Evolutionary conservation across 2,329 filamentous ascomycete genomes (phyloP).

Genomic region (Aspergillus sp.): DNA sequence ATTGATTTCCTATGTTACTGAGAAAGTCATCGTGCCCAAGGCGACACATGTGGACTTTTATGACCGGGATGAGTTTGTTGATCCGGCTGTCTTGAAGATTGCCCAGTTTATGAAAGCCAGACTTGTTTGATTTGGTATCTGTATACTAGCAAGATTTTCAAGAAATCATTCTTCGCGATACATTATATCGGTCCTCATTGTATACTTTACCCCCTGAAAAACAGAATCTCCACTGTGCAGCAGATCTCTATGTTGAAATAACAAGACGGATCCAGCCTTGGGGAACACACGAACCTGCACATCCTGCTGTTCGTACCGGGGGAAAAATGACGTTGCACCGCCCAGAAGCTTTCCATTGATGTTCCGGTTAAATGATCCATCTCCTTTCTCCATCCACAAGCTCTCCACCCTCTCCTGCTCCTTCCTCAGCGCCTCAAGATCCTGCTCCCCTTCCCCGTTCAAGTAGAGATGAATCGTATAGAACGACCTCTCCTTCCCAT

Average conservation of each 20-base stretch:
- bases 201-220: slow-evolving; percentile 47
- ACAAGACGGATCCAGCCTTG: slow-evolving; percentile 45
- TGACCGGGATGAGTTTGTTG: neutral
- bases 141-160: neutral
- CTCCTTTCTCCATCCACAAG: neutral
- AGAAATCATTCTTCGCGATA: slow-evolving; percentile 23
- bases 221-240: slow-evolving; percentile 52
- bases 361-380: slow-evolving; percentile 14
- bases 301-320: slow-evolving; percentile 23
- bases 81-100: neutral
- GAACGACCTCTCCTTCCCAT: slow-evolving; percentile 44
- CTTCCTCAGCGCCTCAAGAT: slow-evolving; percentile 19
- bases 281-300: slow-evolving; percentile 40
- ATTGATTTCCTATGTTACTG: slow-evolving; percentile 7
- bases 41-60: slow-evolving; percentile 13
- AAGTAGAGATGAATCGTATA: slow-evolving; percentile 54
- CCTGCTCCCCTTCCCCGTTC: slow-evolving; percentile 39
- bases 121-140: neutral
- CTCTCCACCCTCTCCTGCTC: slow-evolving; percentile 14
- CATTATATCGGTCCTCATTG: slow-evolving; percentile 52
- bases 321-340: slow-evolving; percentile 50
- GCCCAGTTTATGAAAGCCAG: neutral
- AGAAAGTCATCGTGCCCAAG: slow-evolving; percentile 9
- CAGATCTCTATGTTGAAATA: slow-evolving; percentile 51
- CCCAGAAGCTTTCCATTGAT: slow-evolving; percentile 38